Base-by-base conservation (phyloP, 169 alveolate genomes). In the Plasmodium cynomolgi region DNA sequence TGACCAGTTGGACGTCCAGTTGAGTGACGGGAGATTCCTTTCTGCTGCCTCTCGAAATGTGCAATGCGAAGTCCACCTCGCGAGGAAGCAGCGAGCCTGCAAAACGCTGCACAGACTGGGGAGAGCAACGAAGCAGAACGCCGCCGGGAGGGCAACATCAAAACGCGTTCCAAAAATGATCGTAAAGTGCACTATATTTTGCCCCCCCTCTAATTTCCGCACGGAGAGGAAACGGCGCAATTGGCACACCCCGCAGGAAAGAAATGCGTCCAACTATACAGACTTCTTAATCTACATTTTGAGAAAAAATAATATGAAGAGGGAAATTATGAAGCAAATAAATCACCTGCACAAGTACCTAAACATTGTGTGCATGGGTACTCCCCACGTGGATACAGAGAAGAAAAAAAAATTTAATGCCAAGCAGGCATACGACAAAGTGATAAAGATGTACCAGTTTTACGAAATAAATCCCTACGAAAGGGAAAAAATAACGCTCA, bases 211-310 rank as follows among this genome's bases (percentile, higher is more conserved):
- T 5, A 37, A 5, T 37, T 37, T 9, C 44, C 44, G 44, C 0
- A 1, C 44, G 44, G 5, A 37, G 9, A 37, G 44, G 44, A 37
- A 37, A 1, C 9, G 44, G 8, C 44, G 9, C 44, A 1, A 4
- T 1, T 1, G 44, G 44, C 44, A 37, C 44, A 37, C 44, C 44
- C 5, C 44, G 44, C 44, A 37, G 44, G 44, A 6, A 37, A 6
- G 44, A 37, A 79, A 79, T 39, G 31, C 54, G 39, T 8, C 31
- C 34, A 79, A 79, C 26, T 79, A 79, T n/a, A 33, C 54, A 20
- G 26, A 79, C 72, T 79, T 79, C 54, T 17, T 79, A 79, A 79
- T 79, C 29, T 79, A 79, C 62, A 13, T 79, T 33, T 79, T 79
- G 26, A 79, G 84, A 9, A 79, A 34, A 79, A 79, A 79, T 37